Base-by-base conservation (phyloP, 2,329 filamentous ascomycete species). In the Calonectria ilicicola region DNA sequence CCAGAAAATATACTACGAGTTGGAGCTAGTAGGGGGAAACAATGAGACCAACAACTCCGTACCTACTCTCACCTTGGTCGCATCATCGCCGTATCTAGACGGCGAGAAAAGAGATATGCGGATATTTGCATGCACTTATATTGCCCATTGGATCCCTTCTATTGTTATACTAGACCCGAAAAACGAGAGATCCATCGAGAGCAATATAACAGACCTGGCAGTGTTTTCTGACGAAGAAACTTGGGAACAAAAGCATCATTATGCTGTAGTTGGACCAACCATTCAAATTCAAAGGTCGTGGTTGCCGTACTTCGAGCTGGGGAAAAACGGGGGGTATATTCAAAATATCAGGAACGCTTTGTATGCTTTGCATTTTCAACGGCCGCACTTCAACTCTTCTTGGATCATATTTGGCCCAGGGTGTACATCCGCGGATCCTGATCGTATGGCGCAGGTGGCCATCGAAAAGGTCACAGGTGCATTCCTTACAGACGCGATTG, bases 91-190 rank as follows among this genome's bases (percentile, higher is more conserved):
- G 5, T 69, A 56, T 46, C 8, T 40, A 6, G 7, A 17, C 32
- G 46, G 38, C 7, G 44, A 32, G 2, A 9, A 12, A 21, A 10
- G 27, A 6, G 56, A 60, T 14, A 47, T 69, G 67, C 58, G 67
- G 26, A 47, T 69, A 2, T 60, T 63, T 10, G 58, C 56, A 5
- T 69, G 67, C 27, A 64, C 40, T 14, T 69, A 63, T 23, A 64
- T 69, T 58, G 44, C 67, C 5, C 67, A 69, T 17, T 69, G 67
- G 67, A 56, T 69, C 8, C 67, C 67, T 12, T 53, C 67, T 5
- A 26, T 27, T 15, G 35, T 38, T 8, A n/a, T 32, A 12, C 23
- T 56, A 2, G 47, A 64, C 53, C 67, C 67, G 12, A 27, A n/a
- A 47, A 51, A 69, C 26, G 21, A 47, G 5, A 42, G 53, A 17